These are phyloP conservation scores for Russula brevipes DNA, from an alignment of 768 basidiomycete genomes.

Conservation along the genomic window DNA sequence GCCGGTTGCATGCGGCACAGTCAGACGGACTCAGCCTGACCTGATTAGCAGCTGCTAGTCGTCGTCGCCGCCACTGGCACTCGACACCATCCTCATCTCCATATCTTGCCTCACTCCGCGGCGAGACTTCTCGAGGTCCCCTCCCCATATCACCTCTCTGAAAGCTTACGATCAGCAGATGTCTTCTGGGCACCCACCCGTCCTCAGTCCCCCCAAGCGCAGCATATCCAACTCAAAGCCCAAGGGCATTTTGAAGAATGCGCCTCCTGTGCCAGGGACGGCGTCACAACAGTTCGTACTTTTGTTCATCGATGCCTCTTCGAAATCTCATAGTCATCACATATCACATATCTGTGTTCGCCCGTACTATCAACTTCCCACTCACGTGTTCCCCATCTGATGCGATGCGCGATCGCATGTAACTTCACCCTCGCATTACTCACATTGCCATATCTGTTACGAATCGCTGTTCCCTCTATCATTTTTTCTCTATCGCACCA, in stretches of 20 bases:
- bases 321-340: slow-evolving; percentile 6
- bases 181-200: slow-evolving; percentile 40
- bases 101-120: neutral
- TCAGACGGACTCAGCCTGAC: neutral
- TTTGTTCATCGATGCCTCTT: neutral
- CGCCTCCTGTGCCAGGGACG: slow-evolving; percentile 42
- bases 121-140: neutral
- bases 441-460: neutral
- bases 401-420: slow-evolving; percentile 9
- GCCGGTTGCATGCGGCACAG: neutral
- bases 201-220: slow-evolving; percentile 47
- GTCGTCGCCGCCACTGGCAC: neutral
- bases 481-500: neutral
- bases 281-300: slow-evolving; percentile 47
- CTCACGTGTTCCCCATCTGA: slow-evolving; percentile 19
- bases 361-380: neutral
- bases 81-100: neutral
- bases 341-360: slow-evolving; percentile 1
- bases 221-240: slow-evolving; percentile 62
- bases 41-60: too few species aligned
- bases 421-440: neutral
- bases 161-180: slow-evolving; percentile 4
- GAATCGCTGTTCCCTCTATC: neutral
- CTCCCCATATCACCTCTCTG: neutral
- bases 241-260: slow-evolving; percentile 88